Evolutionary conservation across 371 early-diverging fungal genomes (phyloP).

Genomic region (Circinella umbellata): DNA sequence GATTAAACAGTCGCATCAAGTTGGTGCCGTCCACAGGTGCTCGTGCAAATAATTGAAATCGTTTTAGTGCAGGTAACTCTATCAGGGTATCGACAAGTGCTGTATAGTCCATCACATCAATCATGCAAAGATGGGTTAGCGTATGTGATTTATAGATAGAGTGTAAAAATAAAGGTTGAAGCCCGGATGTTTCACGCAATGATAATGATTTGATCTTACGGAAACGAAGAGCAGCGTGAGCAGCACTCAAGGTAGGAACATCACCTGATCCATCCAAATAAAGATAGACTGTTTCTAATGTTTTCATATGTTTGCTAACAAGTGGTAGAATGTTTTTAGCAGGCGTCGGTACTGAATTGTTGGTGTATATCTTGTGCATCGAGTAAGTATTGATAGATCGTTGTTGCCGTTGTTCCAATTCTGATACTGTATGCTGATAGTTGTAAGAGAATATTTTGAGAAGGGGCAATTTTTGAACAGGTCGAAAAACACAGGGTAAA

Average conservation of each 20-base stretch:
- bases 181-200: background rate
- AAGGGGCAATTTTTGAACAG: background rate
- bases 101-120: background rate
- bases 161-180: background rate
- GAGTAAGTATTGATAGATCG: background rate
- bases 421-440: background rate
- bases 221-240: background rate
- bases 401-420: background rate
- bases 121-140: background rate
- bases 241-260: background rate
- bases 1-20: background rate
- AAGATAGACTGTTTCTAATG: background rate
- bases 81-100: background rate
- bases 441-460: background rate
- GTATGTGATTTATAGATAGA: background rate
- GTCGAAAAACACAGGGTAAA: background rate
- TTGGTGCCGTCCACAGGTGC: background rate
- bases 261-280: background rate
- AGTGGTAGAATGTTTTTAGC: background rate
- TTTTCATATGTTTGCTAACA: background rate
- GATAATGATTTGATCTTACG: background rate
- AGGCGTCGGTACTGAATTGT: background rate
- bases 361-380: background rate
- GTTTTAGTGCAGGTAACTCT: background rate
- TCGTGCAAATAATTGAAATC: background rate